A percentile compares a stretch with the other conserved stretches of the same genome.
These are phyloP conservation scores for Bryum argenteum DNA, from an alignment of 225 moss, liverwort and hornwort genomes.

Conservation along the genomic window DNA sequence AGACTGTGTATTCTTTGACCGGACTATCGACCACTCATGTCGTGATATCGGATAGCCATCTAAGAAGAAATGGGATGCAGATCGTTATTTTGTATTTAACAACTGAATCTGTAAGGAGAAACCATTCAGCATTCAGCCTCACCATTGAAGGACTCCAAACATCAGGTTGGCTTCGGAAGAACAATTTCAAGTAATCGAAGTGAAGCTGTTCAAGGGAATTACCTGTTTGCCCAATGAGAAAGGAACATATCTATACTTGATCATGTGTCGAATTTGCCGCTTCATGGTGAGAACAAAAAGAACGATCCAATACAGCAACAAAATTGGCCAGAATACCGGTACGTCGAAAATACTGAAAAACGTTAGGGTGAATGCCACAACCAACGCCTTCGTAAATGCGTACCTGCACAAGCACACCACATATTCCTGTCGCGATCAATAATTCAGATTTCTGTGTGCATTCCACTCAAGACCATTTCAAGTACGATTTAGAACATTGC, in stretches of 20 bases:
- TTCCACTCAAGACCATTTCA: neutral
- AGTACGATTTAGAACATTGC: neutral
- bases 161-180: neutral
- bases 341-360: conserved; percentile 99
- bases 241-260: conserved; percentile 95
- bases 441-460: neutral
- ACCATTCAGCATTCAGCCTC: neutral
- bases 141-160: neutral
- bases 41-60: conserved; percentile 14
- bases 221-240: conserved; percentile 99
- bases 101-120: neutral
- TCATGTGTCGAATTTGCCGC: conserved; percentile 99
- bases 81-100: neutral
- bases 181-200: neutral
- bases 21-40: neutral
- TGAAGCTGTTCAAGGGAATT: conserved; percentile 12
- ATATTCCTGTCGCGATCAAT: conserved; percentile 16
- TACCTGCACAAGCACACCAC: conserved; percentile 72
- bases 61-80: conserved; percentile 5
- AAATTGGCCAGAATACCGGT: conserved; percentile 98
- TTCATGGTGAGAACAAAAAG: conserved; percentile 98
- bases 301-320: conserved; percentile 97
- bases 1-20: conserved; percentile 10
- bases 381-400: conserved; percentile 94
- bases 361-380: conserved; percentile 89